Base-by-base conservation (phyloP, 2,329 filamentous ascomycete species). In the Sphaceloma murrayae region DNA sequence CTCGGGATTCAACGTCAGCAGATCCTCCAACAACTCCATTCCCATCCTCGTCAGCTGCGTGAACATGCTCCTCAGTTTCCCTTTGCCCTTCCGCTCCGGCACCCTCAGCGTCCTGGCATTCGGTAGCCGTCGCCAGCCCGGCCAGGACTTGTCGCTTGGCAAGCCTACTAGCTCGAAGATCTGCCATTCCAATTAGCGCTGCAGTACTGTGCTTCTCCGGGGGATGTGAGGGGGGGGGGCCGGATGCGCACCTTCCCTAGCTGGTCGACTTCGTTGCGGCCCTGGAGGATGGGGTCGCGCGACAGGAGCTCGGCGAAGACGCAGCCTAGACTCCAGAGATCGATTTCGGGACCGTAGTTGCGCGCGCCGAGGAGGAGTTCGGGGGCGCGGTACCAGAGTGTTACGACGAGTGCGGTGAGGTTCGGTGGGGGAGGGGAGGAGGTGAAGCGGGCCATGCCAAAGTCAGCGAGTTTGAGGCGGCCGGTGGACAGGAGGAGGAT, bases 341-440 rank as follows among this genome's bases (percentile, higher is more conserved):
- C 91, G 52, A 98, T 86, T 14, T 89, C 89, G 0, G 91, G 88
- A 0, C 91, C 96, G 66, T 98, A 98, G 62, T 98, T 89, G n/a
- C 85, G 77, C 38, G 81, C 85, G 2, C 91, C 91, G 2, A 98
- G 77, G 1, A 98, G 76, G 3, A 98, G 73, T 62, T 98, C 91
- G 0, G 91, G 91, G 8, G 85, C 75, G 46, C 91, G 84, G 62
- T 98, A 98, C 91, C 91, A 98, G 5, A 98, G 74, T 5, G 91
- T 98, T 13, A 96, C 89, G 50, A 98, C 91, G 34, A 96, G 76
- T 59, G 89, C 83, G 2, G 91, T 96, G 48, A 96, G 73, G 50
- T 83, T 82, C 1, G 79, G 74, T 3, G 71, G 69, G 1, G 79
- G 71, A 3, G 89, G 87, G 53, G 85, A 78, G 40, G 83, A 83